Conservation (phyloP, 441 rosid species). For the Erysimum pusillum region DNA sequence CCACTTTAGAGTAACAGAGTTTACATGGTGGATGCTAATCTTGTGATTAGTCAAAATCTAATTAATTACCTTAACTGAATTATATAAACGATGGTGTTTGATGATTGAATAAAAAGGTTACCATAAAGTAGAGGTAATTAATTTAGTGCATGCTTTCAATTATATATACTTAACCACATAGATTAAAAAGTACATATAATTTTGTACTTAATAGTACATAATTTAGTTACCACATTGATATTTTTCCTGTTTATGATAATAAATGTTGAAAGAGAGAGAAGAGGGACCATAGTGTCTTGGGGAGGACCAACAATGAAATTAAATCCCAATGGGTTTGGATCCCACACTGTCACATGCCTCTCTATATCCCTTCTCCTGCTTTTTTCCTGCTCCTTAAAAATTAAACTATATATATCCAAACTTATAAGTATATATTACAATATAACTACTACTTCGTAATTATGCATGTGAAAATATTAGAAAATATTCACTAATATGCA, state of each 20-base stretch:
- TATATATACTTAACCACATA: conserved; percentile 15
- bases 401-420: conserved; percentile 14
- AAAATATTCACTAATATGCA: not conserved
- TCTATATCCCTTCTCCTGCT: conserved; percentile 39
- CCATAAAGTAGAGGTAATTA: conserved; percentile 1
- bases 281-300: conserved; percentile 51
- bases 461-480: conserved; percentile 24
- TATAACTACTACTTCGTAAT: conserved; percentile 8
- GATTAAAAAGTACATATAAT: conserved; percentile 32
- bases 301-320: conserved; percentile 50
- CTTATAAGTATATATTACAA: not conserved
- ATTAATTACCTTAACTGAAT: not conserved
- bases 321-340: conserved; percentile 51
- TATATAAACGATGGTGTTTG: not conserved
- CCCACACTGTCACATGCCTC: conserved; percentile 53
- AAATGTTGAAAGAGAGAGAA: conserved; percentile 38
- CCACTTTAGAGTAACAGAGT: conserved; percentile 18
- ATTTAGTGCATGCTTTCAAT: conserved; percentile 10
- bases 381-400: conserved; percentile 47
- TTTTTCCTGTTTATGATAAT: conserved; percentile 24
- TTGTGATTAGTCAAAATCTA: conserved; percentile 19
- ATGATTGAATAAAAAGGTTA: conserved; percentile 1
- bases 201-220: conserved; percentile 44
- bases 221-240: conserved; percentile 39
- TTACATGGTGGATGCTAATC: conserved; percentile 7